phyloP scores from a whole-genome alignment of 441 rosid species.

The Gossypium aridum region DNA sequence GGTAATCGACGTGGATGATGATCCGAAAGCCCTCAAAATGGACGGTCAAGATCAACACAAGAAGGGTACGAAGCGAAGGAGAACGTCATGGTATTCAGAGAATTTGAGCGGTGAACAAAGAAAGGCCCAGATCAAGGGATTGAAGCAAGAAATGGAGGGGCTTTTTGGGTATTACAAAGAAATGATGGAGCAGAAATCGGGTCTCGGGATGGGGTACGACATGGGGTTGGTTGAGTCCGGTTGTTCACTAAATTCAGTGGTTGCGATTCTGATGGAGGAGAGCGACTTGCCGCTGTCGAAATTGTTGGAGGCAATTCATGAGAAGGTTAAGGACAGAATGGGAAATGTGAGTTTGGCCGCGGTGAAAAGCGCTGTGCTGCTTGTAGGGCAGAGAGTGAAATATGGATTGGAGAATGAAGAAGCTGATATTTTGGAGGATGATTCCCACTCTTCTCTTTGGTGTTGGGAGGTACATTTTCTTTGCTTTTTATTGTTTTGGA shows the following conservation, averaged over 20 bases:
- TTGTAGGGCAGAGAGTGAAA: conserved; percentile 62
- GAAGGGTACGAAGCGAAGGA: conserved; percentile 52
- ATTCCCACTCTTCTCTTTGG: conserved; percentile 56
- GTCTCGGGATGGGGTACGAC: conserved; percentile 15
- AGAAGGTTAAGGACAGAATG: conserved; percentile 29
- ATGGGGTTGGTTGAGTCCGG: conserved; percentile 19
- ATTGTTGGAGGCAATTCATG: conserved; percentile 31
- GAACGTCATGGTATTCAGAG: conserved; percentile 19
- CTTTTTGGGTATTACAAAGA: conserved; percentile 51
- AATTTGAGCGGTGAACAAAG: conserved; percentile 29
- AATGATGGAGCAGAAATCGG: conserved; percentile 24
- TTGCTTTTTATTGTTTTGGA: background rate
- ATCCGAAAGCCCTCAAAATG: background rate
- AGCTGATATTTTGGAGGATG: conserved; percentile 81
- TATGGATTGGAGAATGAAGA: conserved; percentile 64
- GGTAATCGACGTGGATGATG: conserved; percentile 18
- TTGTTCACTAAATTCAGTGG: conserved; percentile 36
- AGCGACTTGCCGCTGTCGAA: conserved; percentile 38
- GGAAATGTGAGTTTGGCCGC: conserved; percentile 25
- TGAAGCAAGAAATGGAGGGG: conserved; percentile 36
- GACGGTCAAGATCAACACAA: conserved; percentile 18
- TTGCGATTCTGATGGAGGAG: conserved; percentile 70
- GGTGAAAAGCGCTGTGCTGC: background rate
- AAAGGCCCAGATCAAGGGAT: conserved; percentile 32
- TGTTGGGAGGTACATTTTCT: conserved; percentile 85